Base-by-base conservation (phyloP, 2,329 filamentous ascomycete species). In the Tolypocladium inflatum region DNA sequence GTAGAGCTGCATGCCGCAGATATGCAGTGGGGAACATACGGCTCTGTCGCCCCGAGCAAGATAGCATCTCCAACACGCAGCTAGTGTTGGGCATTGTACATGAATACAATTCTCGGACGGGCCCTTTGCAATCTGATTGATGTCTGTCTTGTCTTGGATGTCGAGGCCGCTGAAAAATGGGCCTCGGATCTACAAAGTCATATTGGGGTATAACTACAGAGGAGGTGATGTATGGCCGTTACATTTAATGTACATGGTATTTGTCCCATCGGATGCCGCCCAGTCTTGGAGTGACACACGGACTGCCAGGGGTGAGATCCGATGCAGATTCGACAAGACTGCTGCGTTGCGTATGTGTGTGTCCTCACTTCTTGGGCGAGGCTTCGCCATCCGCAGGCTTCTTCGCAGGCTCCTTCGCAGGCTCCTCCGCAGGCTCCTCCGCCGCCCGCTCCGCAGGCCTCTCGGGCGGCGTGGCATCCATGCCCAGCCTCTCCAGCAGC, bases 401-500 rank as follows among this genome's bases (percentile, higher is more conserved):
- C 43, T 60, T 51, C 11, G 51, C 37, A 6, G 37, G 10, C 10
- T 38, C 15, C n/a, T n/a, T n/a, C n/a, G n/a, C n/a, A 19, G 56
- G 35, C n/a, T 58, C 45, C 43, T 60, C 55, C 11, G 51, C 37
- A 6, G 37, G 10, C 10, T 38, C 15, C n/a, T n/a, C n/a, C n/a
- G n/a, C n/a, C n/a, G n/a, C n/a, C n/a, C n/a, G n/a, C 10, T 11
- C 15, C 26, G 26, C 45, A 33, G 56, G 39, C 37, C 56, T 56
- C 53, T 61, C 55, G 11, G 51, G 35, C 2, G 23, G 42, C 42
- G 57, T 51, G 3, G 59, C 30, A 4, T 59, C 65, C 70, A 76
- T 72, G 11, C 74, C 74, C 56, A 77, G 60, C 62, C 68, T 83
- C 57, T 82, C 78, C 61, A 91, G 78, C 35, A 84, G 63, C 68